Evolutionary conservation across 345 rosid genomes (phyloP).

Genomic region (Clarkia xantiana): DNA sequence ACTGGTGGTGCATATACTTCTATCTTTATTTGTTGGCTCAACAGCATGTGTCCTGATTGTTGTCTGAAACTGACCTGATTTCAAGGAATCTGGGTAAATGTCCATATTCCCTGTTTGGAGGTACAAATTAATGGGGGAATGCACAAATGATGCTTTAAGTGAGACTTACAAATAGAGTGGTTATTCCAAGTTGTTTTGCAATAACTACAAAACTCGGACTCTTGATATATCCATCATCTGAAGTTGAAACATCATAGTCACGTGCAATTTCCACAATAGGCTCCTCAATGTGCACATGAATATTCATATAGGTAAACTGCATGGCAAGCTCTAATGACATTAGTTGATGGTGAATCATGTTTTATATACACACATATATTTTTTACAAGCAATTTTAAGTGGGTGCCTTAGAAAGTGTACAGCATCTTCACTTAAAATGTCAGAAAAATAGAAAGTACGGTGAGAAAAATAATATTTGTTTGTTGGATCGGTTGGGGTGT

Average conservation of each 20-base stretch:
- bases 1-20: conserved; percentile 75
- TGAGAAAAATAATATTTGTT: too few relatives aligned
- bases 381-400: too few relatives aligned
- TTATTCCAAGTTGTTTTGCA: conserved; percentile 64
- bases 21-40: conserved; percentile 62
- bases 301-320: conserved; percentile 69
- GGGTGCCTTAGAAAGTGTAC: too few relatives aligned
- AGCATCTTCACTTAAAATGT: too few relatives aligned
- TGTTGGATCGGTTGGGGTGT: too few relatives aligned
- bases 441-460: too few relatives aligned
- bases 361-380: too few relatives aligned
- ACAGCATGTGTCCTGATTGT: conserved; percentile 59
- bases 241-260: conserved; percentile 20
- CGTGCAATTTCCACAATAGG: conserved; percentile 42
- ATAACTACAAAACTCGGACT: conserved; percentile 38
- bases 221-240: conserved; percentile 26
- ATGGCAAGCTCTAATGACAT: conserved; percentile 1
- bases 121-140: conserved; percentile 1
- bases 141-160: conserved; percentile 8
- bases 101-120: conserved; percentile 8
- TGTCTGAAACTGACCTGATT: conserved; percentile 68
- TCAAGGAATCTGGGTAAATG: conserved; percentile 13
- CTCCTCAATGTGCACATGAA: conserved; percentile 63
- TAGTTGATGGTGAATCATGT: neutral
- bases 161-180: conserved; percentile 61